Conservation (phyloP, 371 early-diverging fungal genomes). For the Rhizopus arrhizus region DNA sequence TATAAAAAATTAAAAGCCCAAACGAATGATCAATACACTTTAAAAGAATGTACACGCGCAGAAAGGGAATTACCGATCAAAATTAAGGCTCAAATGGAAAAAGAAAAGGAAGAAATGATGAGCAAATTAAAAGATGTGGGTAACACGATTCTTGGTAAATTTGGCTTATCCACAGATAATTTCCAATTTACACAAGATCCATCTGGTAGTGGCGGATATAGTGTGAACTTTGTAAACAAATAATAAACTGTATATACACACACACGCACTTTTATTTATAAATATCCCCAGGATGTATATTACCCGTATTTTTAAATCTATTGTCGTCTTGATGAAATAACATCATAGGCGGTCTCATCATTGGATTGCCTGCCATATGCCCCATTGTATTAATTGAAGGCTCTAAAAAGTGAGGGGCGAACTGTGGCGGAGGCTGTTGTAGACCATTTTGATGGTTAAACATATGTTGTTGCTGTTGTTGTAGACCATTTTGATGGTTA, state of each 20-base stretch:
- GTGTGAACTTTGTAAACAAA: conserved; percentile 68
- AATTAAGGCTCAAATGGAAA: conserved; percentile 56
- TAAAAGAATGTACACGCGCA: conserved; percentile 39
- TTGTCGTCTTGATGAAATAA: conserved; percentile 16
- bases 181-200: conserved; percentile 72
- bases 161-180: conserved; percentile 75
- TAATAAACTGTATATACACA: not conserved
- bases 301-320: conserved; percentile 22
- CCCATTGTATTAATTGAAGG: conserved; percentile 15
- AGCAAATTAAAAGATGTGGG: conserved; percentile 76
- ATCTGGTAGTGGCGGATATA: conserved; percentile 58
- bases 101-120: conserved; percentile 78
- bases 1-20: conserved; percentile 39
- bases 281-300: not conserved
- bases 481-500: conserved; percentile 5
- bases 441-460: not conserved
- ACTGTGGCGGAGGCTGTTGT: conserved; percentile 25
- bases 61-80: conserved; percentile 40
- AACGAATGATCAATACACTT: conserved; percentile 38
- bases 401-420: conserved; percentile 31
- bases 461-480: conserved; percentile 22
- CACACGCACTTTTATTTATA: too few species aligned
- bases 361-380: conserved; percentile 28
- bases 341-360: conserved; percentile 28
- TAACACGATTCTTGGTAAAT: conserved; percentile 70